Evolutionary conservation across 2,329 filamentous ascomycete species (phyloP), one percentile per base, ranked within the genome.

Genomic region (Ambrosiella cleistominuta): DNA sequence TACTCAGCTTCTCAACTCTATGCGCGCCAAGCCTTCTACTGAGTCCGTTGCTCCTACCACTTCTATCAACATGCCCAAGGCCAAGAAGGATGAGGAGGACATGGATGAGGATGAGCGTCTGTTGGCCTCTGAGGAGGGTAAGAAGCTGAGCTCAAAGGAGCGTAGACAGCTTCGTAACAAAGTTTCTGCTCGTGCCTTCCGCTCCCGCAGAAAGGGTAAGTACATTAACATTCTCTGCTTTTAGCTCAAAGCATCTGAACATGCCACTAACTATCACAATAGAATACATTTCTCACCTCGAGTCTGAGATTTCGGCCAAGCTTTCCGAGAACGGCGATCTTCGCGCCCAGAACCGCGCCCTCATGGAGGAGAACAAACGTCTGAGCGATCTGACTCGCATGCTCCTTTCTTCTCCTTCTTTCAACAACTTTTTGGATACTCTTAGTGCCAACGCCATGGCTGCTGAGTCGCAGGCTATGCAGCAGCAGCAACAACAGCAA

Each of bases 71-170:
- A 79, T 88, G 64, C 76, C 84, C 54, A 84, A 83, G 62, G 72
- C 80, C 62, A 90, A 84, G 77, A 97, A 97, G 77, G 89, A 96
- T 50, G 90, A 97, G 66, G 90, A 96, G 62, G 91, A 97, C 57
- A 97, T 98, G 91, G 93, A 98, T 65, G 91, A 96, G 70, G 93
- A 97, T 65, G 93, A 97, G 76, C 80, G 88, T 64, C 76, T 96
- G 8, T 76, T 96, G 19, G 88, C 88, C n/a, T 96, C 89, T 61
- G 93, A 98, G 66, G 91, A 96, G 72, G 93, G 91, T 66, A 98
- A 98, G 83, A 96, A 96, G 75, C 79, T 98, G n/a, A 93, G 84
- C 71, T 95, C 88, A 76, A 97, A 97, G 74, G 90, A 97, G 72
- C 84, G 93, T 61, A 84, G 93, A 64, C 93, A 97, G 71, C 79